Conservation (phyloP, 805 yeast species). For the Ogataea dorogensis region DNA sequence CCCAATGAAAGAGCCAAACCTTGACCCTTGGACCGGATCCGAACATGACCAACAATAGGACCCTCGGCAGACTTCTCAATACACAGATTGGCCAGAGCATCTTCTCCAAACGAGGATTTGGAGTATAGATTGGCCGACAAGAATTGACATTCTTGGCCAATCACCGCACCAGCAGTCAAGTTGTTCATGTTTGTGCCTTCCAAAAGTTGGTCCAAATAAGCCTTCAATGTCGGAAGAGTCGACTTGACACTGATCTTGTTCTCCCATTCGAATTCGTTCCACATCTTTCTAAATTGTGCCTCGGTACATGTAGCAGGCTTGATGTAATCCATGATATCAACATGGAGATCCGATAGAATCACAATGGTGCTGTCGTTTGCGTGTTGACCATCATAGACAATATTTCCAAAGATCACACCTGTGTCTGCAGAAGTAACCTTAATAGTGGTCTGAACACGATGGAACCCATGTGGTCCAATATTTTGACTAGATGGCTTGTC, state of each 20-base stretch:
- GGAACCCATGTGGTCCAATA: slow-evolving; percentile 97
- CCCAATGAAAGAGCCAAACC: slow-evolving; percentile 95
- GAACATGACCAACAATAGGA: slow-evolving; percentile 85
- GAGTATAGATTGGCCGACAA: slow-evolving; percentile 93
- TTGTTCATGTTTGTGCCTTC: slow-evolving; percentile 91
- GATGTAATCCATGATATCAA: slow-evolving; percentile 95
- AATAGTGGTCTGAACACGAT: slow-evolving; percentile 81
- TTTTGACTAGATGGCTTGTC: slow-evolving; percentile 89
- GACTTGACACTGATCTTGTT: slow-evolving; percentile 90
- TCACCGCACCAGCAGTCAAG: slow-evolving; percentile 87
- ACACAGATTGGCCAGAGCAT: slow-evolving; percentile 92
- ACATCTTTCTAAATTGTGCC: slow-evolving; percentile 90
- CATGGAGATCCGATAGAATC: slow-evolving; percentile 89
- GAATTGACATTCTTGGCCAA: slow-evolving; percentile 87
- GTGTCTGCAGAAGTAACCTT: slow-evolving; percentile 97
- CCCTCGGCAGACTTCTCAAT: slow-evolving; percentile 78
- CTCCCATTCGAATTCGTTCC: slow-evolving; percentile 99
- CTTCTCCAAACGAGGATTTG: slow-evolving; percentile 92
- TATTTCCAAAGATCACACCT: slow-evolving; percentile 96
- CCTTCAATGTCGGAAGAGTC: slow-evolving; percentile 61
- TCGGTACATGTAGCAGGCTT: slow-evolving; percentile 92
- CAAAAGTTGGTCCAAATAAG: slow-evolving; percentile 72
- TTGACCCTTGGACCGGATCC: slow-evolving; percentile 97
- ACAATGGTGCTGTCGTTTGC: slow-evolving; percentile 88
- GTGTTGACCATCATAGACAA: slow-evolving; percentile 93